Evolutionary conservation across 768 basidiomycete genomes (phyloP), one percentile per base, ranked within the genome.

Genomic region (Suillus hirtellus): DNA sequence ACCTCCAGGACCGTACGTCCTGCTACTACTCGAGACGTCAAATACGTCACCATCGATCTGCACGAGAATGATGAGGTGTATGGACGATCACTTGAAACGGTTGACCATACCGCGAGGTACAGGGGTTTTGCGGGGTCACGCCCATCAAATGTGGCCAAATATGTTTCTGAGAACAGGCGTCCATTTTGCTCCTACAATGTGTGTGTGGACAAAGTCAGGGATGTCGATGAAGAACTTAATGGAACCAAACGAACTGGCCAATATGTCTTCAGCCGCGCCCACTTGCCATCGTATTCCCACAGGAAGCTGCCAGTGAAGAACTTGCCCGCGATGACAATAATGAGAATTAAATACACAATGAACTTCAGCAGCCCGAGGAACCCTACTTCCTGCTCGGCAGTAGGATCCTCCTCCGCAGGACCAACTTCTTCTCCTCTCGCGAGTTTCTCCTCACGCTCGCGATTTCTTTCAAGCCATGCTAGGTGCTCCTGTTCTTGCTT

Each of bases 31-130:
- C n/a, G 89, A 86, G 60, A 99, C 96, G 71, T 99, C 96, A 76
- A 88, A 99, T 9, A 99, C 93, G 60, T 92, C 90, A 14, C 92
- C 92, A 72, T 95, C 93, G 73, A 99, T 90, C 93, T 94, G 52
- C 52, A 70, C 65, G 61, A 62, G 64, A 68, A 50, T 21, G 19
- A 56, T 42, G 8, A 61, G n/a, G 27, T 54, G 1, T 43, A 31
- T 46, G 61, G 43, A 17, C 27, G 31, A 35, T n/a, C 63, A 64
- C 54, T 27, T 8, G 2, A 24, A 40, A 10, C 14, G 6, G 2
- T 27, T 63, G 65, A 63, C 72, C 88, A 72, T 76, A 92, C 93
- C 63, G 95, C 95, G 54, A 99, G 77, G 77, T 95, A 98, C 56
- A 95, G 76, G 31, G 95, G 93, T 70, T 78, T 84, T 35, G 77